Percentiles rank a stretch among this genome's conserved stretches.
Evolutionary conservation across 306 rosid species (phyloP).

Genomic region (Pueraria montana): DNA sequence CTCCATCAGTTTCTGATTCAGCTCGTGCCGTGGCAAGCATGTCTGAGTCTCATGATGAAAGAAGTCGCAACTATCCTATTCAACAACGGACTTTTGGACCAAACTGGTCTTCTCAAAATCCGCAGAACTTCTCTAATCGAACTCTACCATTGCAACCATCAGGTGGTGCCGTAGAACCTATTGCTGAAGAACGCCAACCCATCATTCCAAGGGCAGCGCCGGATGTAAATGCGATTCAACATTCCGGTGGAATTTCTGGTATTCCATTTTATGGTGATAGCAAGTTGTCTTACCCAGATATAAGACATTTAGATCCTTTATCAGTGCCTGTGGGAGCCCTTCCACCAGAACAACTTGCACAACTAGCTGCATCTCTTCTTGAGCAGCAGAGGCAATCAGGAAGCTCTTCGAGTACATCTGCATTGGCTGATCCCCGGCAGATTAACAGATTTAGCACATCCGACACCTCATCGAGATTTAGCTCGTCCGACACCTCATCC

Average conservation of each 20-base stretch:
- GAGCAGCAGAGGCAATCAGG: conserved; percentile 78
- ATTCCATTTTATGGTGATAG: conserved; percentile 52
- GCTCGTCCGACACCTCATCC: conserved; percentile 55
- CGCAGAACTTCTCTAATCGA: conserved; percentile 60
- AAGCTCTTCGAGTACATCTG: conserved; percentile 50
- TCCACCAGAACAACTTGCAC: conserved; percentile 86
- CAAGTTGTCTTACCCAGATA: conserved; percentile 55
- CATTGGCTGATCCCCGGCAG: conserved; percentile 62
- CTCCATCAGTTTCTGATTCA: conserved; percentile 60
- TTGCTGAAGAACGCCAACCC: conserved; percentile 56
- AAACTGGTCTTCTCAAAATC: conserved; percentile 66
- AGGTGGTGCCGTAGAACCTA: conserved; percentile 56
- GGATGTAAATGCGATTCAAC: conserved; percentile 41
- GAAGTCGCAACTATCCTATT: conserved; percentile 66
- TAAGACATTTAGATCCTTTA: conserved; percentile 57
- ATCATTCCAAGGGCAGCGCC: conserved; percentile 32
- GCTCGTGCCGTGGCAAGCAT: conserved; percentile 47
- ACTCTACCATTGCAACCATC: conserved; percentile 55
- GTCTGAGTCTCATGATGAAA: conserved; percentile 60
- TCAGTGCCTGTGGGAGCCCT: conserved; percentile 60
- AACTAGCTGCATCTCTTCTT: conserved; percentile 79
- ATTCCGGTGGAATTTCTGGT: conserved; percentile 59
- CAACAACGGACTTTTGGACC: conserved; percentile 57
- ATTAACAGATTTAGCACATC: conserved; percentile 54
- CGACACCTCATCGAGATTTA: conserved; percentile 52